Percentiles rank a stretch among this genome's conserved stretches.
phyloP scores from a whole-genome alignment of 1,284 basidiomycete species.

The Heterobasidion occidentale region DNA sequence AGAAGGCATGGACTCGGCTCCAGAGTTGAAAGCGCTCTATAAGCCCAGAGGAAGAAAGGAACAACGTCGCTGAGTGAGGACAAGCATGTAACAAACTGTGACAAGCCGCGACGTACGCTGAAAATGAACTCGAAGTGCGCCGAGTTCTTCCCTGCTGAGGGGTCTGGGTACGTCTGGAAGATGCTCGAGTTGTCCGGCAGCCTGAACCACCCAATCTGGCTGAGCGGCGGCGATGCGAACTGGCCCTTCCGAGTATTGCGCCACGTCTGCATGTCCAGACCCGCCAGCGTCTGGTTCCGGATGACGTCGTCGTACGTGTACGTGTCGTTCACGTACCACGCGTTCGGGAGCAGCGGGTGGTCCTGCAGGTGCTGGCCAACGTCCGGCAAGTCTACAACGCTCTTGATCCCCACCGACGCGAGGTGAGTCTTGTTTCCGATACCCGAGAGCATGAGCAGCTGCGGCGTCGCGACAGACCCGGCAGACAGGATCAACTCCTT shows the following conservation, averaged over 20 bases:
- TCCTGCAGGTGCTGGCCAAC: slow-evolving; percentile 34
- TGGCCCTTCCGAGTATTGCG: slow-evolving; percentile 16
- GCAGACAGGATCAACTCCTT: slow-evolving; percentile 27
- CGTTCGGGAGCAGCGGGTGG: slow-evolving; percentile 19
- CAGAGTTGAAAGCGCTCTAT: slow-evolving; percentile 4
- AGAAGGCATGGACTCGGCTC: background rate
- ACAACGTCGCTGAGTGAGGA: background rate
- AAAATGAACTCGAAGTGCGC: slow-evolving; percentile 9
- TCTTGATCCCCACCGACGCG: slow-evolving; percentile 19
- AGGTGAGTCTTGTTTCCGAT: slow-evolving; percentile 28
- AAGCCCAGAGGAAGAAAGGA: background rate
- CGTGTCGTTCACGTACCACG: slow-evolving; percentile 19
- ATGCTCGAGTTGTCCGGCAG: slow-evolving; percentile 19
- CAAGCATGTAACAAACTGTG: background rate
- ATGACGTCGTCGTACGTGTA: slow-evolving; percentile 16
- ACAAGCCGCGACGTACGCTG: background rate
- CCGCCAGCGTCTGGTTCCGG: slow-evolving; percentile 11
- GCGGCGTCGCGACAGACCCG: slow-evolving; percentile 31
- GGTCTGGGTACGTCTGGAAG: slow-evolving; percentile 23
- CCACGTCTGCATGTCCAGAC: slow-evolving; percentile 16
- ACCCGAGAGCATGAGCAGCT: slow-evolving; percentile 35
- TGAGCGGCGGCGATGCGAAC: slow-evolving; percentile 8
- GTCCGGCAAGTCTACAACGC: slow-evolving; percentile 23
- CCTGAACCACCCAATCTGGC: slow-evolving; percentile 21
- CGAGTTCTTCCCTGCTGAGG: slow-evolving; percentile 24